Percentiles rank a stretch among this genome's conserved stretches.
phyloP scores from a whole-genome alignment of 306 rosid genomes.

The Lathyrus tuberosus region DNA sequence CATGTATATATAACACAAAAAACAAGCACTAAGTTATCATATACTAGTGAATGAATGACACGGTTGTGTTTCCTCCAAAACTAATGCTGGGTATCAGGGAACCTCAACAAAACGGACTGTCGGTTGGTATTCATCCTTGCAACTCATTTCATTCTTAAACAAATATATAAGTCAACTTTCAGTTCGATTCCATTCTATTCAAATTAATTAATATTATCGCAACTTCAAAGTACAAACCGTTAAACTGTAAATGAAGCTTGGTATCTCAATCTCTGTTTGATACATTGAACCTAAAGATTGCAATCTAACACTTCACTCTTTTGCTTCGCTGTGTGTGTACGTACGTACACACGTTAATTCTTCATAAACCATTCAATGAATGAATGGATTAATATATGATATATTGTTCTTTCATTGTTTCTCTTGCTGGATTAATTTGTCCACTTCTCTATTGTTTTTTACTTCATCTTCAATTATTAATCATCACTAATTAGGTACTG shows the following conservation, averaged over 20 bases:
- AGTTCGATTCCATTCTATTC: not conserved
- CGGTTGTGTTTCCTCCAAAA: not conserved
- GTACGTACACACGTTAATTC: not conserved
- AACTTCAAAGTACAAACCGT: constrained; percentile 11
- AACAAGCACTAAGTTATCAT: not conserved
- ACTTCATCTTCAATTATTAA: not conserved
- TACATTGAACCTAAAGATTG: constrained; percentile 32
- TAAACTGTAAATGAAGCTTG: constrained; percentile 8
- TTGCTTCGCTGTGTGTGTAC: constrained; percentile 1
- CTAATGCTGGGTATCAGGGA: constrained; percentile 5
- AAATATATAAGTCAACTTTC: not conserved
- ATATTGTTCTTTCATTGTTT: not conserved
- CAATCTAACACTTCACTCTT: constrained; percentile 3
- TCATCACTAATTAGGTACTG: not conserved
- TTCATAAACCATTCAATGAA: constrained; percentile 11
- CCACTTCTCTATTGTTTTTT: not conserved
- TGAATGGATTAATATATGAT: constrained; percentile 7
- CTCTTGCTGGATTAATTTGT: not conserved
- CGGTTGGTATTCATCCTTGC: constrained; percentile 17
- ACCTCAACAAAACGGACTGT: constrained; percentile 5
- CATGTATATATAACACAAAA: not conserved
- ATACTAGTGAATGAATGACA: not conserved
- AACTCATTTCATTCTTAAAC: not conserved
- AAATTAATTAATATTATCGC: not conserved
- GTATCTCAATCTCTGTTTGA: constrained; percentile 4